Conservation (phyloP, 768 basidiomycete genomes). For the Ramaria rubella region DNA sequence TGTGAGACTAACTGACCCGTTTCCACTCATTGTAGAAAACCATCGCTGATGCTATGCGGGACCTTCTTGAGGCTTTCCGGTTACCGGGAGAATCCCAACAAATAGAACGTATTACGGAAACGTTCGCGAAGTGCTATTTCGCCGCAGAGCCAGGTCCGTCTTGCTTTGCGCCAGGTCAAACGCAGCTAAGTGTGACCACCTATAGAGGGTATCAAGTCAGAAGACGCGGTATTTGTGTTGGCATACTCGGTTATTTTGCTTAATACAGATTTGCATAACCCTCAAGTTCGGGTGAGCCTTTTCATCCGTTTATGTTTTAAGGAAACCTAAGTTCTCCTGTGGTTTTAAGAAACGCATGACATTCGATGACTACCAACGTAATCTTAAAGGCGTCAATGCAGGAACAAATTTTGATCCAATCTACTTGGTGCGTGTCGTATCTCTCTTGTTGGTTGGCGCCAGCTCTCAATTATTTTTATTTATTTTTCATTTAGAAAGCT, state of each 20-base stretch:
- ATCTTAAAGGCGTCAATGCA: conserved; percentile 89
- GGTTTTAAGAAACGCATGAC: conserved; percentile 84
- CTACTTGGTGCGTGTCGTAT: conserved; percentile 56
- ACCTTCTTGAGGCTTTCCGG: conserved; percentile 87
- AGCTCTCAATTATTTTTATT: too few species aligned
- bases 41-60: conserved; percentile 92
- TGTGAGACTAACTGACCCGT: background rate
- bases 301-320: background rate
- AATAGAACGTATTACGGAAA: conserved; percentile 89
- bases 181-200: background rate
- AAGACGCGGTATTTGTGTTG: conserved; percentile 91
- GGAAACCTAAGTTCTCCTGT: background rate
- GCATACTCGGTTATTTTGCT: conserved; percentile 97
- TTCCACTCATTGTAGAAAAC: conserved; percentile 69
- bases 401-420: conserved; percentile 75
- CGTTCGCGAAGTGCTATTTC: conserved; percentile 88
- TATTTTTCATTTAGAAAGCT: conserved; percentile 46
- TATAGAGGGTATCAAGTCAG: conserved; percentile 77
- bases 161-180: background rate
- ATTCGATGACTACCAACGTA: conserved; percentile 87
- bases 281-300: conserved; percentile 71
- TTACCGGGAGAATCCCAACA: conserved; percentile 95
- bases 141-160: conserved; percentile 69
- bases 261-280: conserved; percentile 95
- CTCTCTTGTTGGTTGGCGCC: background rate